These are phyloP conservation scores for Iberis pinnata DNA, from an alignment of 345 rosid genomes.

Conservation along the genomic window DNA sequence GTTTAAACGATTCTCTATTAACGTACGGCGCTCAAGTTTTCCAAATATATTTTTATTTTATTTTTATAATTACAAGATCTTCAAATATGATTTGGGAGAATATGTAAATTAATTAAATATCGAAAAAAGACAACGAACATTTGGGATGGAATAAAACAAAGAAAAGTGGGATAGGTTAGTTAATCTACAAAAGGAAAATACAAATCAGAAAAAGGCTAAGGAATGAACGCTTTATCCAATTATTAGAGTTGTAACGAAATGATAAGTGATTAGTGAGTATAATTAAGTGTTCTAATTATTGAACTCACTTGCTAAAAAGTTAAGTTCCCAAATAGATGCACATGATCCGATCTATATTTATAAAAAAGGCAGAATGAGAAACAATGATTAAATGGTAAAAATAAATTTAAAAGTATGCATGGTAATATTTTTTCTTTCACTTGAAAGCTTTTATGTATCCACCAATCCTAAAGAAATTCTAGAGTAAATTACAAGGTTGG, in stretches of 20 bases:
- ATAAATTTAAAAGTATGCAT: no score
- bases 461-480: no score
- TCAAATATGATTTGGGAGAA: no score
- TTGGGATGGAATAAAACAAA: constrained; percentile 17
- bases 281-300: constrained; percentile 29
- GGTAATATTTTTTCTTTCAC: no score
- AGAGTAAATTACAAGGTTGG: no score
- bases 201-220: constrained; percentile 26
- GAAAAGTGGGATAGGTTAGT: constrained; percentile 27
- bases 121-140: constrained; percentile 14
- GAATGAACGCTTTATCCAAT: constrained; percentile 20
- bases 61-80: no score
- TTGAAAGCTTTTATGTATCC: no score
- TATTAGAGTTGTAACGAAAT: constrained; percentile 20
- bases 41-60: no score
- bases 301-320: constrained; percentile 26
- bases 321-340: constrained; percentile 25
- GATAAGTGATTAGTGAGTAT: constrained; percentile 26
- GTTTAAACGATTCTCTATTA: no score
- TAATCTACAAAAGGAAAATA: constrained; percentile 24
- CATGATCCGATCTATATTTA: constrained; percentile 23
- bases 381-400: constrained; percentile 1
- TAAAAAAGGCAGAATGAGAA: constrained; percentile 3
- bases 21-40: no score
- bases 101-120: no score